Evolutionary conservation across 2,329 filamentous ascomycete genomes (phyloP).

Genomic region (Geosmithia morbida): DNA sequence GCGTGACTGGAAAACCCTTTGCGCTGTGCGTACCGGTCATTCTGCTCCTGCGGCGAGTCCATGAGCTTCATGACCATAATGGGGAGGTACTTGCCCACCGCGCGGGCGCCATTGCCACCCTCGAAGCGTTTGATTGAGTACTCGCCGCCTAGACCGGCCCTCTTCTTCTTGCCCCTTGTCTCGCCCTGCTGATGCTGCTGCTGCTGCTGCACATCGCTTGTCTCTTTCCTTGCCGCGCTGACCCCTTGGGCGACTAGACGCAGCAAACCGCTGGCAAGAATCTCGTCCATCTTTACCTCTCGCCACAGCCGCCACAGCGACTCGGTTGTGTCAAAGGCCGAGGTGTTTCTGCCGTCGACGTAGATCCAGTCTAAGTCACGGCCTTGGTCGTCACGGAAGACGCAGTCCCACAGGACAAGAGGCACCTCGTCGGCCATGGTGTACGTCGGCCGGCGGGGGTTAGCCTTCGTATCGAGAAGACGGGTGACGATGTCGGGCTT

Average conservation of each 20-base stretch:
- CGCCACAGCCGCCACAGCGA: slow-evolving; percentile 76
- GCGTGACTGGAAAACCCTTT: slow-evolving; percentile 41
- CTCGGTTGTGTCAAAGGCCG: slow-evolving; percentile 43
- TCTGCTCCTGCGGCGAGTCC: slow-evolving; percentile 36
- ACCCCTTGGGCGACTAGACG: slow-evolving; percentile 29
- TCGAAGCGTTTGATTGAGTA: slow-evolving; percentile 13
- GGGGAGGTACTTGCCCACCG: slow-evolving; percentile 38
- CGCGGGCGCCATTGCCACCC: slow-evolving; percentile 35
- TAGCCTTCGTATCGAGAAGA: slow-evolving; percentile 57
- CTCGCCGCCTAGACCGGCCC: background rate
- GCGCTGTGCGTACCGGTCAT: slow-evolving; percentile 45
- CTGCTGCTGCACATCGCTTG: background rate
- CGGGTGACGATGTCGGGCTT: slow-evolving; percentile 55
- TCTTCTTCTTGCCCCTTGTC: background rate
- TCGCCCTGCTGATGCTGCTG: background rate
- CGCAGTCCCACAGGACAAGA: slow-evolving; percentile 89
- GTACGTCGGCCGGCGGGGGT: slow-evolving; percentile 70
- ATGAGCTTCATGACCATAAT: slow-evolving; percentile 35
- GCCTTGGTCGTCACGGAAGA: slow-evolving; percentile 42
- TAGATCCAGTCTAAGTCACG: slow-evolving; percentile 48
- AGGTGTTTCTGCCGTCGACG: slow-evolving; percentile 46
- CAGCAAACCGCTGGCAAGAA: slow-evolving; percentile 62
- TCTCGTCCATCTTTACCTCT: slow-evolving; percentile 76
- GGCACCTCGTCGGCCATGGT: slow-evolving; percentile 83
- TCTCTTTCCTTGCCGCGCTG: background rate